A percentile compares a stretch with the other conserved stretches of the same genome.
Evolutionary conservation across 768 basidiomycete genomes (phyloP).

Genomic region (Lentinula aciculospora): DNA sequence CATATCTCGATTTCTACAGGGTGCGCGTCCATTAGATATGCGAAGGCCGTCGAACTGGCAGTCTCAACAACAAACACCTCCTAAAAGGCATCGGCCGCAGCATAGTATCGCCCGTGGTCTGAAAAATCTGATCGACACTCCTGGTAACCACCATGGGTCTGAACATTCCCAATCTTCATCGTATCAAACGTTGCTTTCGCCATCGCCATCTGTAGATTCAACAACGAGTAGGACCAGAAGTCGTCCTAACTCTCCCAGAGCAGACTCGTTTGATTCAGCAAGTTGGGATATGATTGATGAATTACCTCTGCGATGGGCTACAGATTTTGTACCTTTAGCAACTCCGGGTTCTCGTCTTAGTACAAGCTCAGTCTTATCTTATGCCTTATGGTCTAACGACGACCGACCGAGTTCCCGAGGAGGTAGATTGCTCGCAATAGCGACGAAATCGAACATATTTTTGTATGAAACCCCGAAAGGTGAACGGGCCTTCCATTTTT

Average conservation of each 20-base stretch:
- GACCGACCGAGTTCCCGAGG: constrained; percentile 37
- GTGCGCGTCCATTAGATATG: constrained; percentile 55
- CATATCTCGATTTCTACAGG: constrained; percentile 29
- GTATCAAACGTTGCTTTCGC: constrained; percentile 28
- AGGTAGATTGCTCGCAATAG: constrained; percentile 62
- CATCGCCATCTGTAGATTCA: constrained; percentile 13
- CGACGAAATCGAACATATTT: constrained; percentile 66
- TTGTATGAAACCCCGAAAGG: constrained; percentile 80
- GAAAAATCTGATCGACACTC: constrained; percentile 46
- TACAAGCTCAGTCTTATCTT: constrained; percentile 53
- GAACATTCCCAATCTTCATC: constrained; percentile 16
- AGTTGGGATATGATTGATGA: constrained; percentile 74
- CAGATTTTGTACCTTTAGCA: constrained; percentile 79
- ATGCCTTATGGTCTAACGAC: constrained; percentile 65
- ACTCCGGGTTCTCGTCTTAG: constrained; percentile 57
- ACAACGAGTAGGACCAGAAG: constrained; percentile 12
- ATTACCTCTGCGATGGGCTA: constrained; percentile 78
- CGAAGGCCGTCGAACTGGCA: constrained; percentile 46
- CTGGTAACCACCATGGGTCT: constrained; percentile 12
- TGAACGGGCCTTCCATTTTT: constrained; percentile 76
- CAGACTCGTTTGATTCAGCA: constrained; percentile 34
- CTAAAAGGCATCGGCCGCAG: constrained; percentile 46
- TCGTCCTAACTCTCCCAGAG: constrained; percentile 15
- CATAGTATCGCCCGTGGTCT: constrained; percentile 59
- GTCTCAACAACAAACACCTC: constrained; percentile 38